phyloP scores from a whole-genome alignment of 2,329 filamentous ascomycete species.

The Paecilomyces sp. region DNA sequence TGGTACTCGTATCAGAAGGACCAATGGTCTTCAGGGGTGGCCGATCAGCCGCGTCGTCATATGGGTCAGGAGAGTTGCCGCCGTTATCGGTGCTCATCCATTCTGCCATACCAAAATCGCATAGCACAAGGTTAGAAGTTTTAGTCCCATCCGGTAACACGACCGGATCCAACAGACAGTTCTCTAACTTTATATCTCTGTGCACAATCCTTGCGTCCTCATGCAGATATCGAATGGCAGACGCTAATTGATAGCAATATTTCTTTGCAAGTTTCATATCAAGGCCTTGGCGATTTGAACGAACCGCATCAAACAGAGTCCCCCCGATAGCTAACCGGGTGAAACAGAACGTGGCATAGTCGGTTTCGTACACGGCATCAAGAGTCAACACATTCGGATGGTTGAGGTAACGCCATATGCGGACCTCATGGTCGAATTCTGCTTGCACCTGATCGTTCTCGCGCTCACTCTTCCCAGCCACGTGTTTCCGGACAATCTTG shows the following conservation, averaged over 20 bases:
- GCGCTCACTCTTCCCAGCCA: slow-evolving; percentile 47
- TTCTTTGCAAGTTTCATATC: slow-evolving; percentile 47
- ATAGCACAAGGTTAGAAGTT: slow-evolving; percentile 53
- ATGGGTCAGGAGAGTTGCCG: slow-evolving; percentile 43
- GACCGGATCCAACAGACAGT: slow-evolving; percentile 56
- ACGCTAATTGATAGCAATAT: slow-evolving; percentile 57
- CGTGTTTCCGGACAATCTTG: slow-evolving; percentile 59
- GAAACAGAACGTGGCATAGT: slow-evolving; percentile 63
- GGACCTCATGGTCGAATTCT: slow-evolving; percentile 62
- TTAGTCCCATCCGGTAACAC: slow-evolving; percentile 39
- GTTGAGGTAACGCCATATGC: slow-evolving; percentile 59
- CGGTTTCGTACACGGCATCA: slow-evolving; percentile 58
- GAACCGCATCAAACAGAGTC: slow-evolving; percentile 57
- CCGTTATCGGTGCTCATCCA: slow-evolving; percentile 54
- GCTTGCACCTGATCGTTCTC: slow-evolving; percentile 61
- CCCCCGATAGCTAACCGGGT: slow-evolving; percentile 58
- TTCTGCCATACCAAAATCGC: slow-evolving; percentile 64
- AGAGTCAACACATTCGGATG: slow-evolving; percentile 57
- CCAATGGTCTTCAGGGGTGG: slow-evolving; percentile 46
- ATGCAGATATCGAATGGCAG: slow-evolving; percentile 59
- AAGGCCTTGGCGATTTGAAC: slow-evolving; percentile 49
- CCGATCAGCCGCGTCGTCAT: slow-evolving; percentile 38
- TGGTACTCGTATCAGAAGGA: slow-evolving; percentile 50
- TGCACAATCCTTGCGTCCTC: slow-evolving; percentile 61
- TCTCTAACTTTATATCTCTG: slow-evolving; percentile 63